A percentile compares a stretch with the other conserved stretches of the same genome.
phyloP scores from a whole-genome alignment of 106 monocot species.

The Apostasia ramifera region DNA sequence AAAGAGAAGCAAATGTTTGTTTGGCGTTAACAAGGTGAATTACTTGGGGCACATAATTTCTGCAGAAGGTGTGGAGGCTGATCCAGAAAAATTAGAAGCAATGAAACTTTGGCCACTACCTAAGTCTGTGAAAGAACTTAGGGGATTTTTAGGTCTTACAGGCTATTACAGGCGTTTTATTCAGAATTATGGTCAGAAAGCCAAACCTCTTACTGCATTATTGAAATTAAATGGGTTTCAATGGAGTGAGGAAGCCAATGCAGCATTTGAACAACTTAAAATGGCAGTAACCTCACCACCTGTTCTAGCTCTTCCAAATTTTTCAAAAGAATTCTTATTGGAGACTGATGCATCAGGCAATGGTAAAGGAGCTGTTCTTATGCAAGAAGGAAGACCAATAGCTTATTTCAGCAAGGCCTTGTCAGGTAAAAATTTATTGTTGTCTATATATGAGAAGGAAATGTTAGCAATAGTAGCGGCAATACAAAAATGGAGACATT shows the following conservation, averaged over 20 bases:
- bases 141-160: neutral
- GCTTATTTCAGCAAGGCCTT: constrained; percentile 7
- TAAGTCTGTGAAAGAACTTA: too few species aligned
- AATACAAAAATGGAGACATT: too few species aligned
- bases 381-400: neutral
- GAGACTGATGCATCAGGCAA: neutral
- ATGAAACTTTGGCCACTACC: too few species aligned
- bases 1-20: too few species aligned
- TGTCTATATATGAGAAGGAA: too few species aligned
- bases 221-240: neutral
- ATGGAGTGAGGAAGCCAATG: neutral
- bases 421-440: neutral
- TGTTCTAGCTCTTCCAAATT: neutral
- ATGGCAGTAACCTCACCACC: neutral
- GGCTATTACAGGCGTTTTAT: too few species aligned
- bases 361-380: constrained; percentile 1
- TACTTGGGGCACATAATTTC: too few species aligned
- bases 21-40: too few species aligned
- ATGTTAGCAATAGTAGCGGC: too few species aligned
- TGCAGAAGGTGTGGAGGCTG: too few species aligned
- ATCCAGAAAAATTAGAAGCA: too few species aligned
- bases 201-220: neutral
- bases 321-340: neutral
- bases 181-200: neutral
- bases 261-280: neutral